Percentiles rank a stretch among this genome's conserved stretches.
phyloP scores from a whole-genome alignment of 2,329 filamentous ascomycete species.

The Diaporthe amygdali region DNA sequence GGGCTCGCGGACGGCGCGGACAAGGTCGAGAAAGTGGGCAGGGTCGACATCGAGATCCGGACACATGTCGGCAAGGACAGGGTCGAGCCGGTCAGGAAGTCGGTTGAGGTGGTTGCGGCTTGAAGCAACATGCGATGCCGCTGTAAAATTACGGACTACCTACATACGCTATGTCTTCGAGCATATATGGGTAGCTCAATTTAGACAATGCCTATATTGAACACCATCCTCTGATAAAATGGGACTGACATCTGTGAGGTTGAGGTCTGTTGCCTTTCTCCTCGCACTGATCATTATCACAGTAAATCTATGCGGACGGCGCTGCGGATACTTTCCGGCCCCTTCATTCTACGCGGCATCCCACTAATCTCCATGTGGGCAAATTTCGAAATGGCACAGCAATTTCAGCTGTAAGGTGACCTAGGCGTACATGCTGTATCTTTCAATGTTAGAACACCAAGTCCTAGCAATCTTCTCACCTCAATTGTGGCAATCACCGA shows the following conservation, averaged over 20 bases:
- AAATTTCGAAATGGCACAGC: too few relatives aligned
- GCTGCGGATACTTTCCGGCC: not conserved
- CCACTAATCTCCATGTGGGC: not conserved
- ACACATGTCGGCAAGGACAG: slow-evolving; percentile 31
- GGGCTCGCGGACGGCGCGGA: slow-evolving; percentile 39
- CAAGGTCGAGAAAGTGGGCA: slow-evolving; percentile 47
- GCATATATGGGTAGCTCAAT: not conserved
- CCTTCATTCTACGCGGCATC: not conserved
- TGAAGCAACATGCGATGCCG: slow-evolving; percentile 3
- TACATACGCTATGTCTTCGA: not conserved
- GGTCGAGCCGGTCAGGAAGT: slow-evolving; percentile 38
- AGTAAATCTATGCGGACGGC: not conserved
- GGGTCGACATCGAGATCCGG: slow-evolving; percentile 43
- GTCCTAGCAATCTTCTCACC: too few relatives aligned
- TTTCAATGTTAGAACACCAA: too few relatives aligned
- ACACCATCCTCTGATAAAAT: not conserved
- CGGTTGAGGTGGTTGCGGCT: slow-evolving; percentile 41
- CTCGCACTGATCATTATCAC: not conserved
- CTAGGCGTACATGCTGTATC: too few relatives aligned
- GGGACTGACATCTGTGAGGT: not conserved
- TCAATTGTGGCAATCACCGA: too few relatives aligned
- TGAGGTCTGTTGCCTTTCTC: not conserved
- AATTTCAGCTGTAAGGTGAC: too few relatives aligned
- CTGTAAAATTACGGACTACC: not conserved
- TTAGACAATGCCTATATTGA: not conserved